A percentile compares a stretch with the other conserved stretches of the same genome.
Conservation (phyloP, 2,329 filamentous ascomycete genomes). For the Decorospora gaudefroyi region DNA sequence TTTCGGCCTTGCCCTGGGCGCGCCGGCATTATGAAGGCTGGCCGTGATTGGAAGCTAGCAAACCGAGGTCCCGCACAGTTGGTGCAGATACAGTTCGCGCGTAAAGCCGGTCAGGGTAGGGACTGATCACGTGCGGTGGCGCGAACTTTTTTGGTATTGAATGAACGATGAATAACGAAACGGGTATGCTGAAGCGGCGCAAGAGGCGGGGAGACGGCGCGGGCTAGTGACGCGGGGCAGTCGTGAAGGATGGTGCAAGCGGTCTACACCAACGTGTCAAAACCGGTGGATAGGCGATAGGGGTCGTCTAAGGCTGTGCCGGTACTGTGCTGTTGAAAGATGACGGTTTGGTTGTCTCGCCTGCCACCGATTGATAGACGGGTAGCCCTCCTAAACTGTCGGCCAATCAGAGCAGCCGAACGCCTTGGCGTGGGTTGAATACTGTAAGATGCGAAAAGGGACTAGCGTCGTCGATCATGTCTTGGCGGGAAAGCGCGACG, state of each 20-base stretch:
- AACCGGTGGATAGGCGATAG: neutral
- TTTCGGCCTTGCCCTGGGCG: constrained; percentile 14
- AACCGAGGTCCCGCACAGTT: neutral
- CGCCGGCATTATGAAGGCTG: constrained; percentile 6
- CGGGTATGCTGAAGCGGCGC: neutral
- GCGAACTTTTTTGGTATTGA: too few relatives aligned
- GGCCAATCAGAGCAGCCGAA: neutral
- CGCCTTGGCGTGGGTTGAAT: too few relatives aligned
- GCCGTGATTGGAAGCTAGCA: neutral
- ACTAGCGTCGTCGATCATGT: too few relatives aligned
- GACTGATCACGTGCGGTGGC: neutral
- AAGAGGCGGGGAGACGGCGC: neutral
- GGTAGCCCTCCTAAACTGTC: neutral
- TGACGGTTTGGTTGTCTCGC: neutral
- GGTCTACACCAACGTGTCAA: neutral
- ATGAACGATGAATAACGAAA: too few relatives aligned
- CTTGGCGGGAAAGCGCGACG: constrained; percentile 32
- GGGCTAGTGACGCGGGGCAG: neutral
- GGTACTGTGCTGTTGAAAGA: neutral
- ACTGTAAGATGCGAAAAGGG: too few relatives aligned
- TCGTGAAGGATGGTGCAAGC: neutral
- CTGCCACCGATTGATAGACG: neutral
- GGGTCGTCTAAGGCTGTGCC: neutral
- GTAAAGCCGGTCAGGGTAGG: neutral
- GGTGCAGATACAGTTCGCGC: constrained; percentile 5